Conservation (phyloP, 2,329 filamentous ascomycete genomes). For the Tolypocladium nubicola region DNA sequence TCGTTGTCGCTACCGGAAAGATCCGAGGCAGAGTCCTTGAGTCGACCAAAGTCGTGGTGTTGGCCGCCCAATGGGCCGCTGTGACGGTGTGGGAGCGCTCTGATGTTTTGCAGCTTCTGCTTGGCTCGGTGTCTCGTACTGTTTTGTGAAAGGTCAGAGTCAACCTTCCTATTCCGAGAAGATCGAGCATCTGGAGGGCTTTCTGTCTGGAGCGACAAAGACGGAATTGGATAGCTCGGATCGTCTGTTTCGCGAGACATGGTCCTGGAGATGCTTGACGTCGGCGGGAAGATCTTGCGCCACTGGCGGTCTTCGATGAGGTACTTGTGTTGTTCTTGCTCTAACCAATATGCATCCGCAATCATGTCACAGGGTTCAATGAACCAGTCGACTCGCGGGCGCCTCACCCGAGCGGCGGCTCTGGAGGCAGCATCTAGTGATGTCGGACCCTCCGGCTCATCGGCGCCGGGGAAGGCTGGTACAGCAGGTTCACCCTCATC, state of each 20-base stretch:
- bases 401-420: constrained; percentile 47
- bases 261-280: constrained; percentile 15
- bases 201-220: constrained; percentile 16
- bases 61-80: constrained; percentile 34
- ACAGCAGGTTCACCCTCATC: constrained; percentile 18
- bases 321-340: constrained; percentile 69
- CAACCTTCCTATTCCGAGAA: constrained; percentile 13
- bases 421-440: constrained; percentile 33
- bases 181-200: constrained; percentile 10
- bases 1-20: constrained; percentile 48
- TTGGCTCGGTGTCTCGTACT: constrained; percentile 48
- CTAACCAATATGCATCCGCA: constrained; percentile 84
- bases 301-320: constrained; percentile 74
- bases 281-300: constrained; percentile 54
- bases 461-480: constrained; percentile 35
- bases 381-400: constrained; percentile 76
- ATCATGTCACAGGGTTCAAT: constrained; percentile 76
- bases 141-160: constrained; percentile 35
- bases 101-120: constrained; percentile 47
- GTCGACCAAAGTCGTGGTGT: constrained; percentile 41
- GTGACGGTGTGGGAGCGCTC: constrained; percentile 44
- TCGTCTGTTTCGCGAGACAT: constrained; percentile 20
- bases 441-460: constrained; percentile 29
- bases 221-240: constrained; percentile 9
- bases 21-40: constrained; percentile 46